Evolutionary conservation across 2,329 filamentous ascomycete species (phyloP).

Genomic region (Chrysoporthe austroafricana): DNA sequence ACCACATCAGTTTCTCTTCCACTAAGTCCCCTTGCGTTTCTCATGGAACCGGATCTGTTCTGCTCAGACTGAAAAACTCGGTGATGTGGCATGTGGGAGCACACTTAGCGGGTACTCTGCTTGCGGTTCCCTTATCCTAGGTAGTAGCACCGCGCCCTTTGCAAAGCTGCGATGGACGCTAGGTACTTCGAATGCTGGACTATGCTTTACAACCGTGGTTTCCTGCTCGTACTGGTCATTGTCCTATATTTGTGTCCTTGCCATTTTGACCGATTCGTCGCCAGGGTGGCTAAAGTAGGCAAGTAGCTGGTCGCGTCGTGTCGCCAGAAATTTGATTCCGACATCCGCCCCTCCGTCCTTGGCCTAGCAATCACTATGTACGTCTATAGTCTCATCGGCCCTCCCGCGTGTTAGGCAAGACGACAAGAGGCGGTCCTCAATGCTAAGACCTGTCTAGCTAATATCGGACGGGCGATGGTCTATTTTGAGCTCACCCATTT

Average conservation of each 20-base stretch:
- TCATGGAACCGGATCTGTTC: not conserved
- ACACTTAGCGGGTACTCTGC: not conserved
- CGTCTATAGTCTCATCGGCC: too few relatives aligned
- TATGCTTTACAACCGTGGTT: conserved; percentile 11
- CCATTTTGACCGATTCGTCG: not conserved
- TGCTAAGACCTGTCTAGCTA: too few relatives aligned
- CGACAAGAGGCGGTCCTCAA: too few relatives aligned
- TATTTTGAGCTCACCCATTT: too few relatives aligned
- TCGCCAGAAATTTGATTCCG: not conserved
- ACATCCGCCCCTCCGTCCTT: not conserved
- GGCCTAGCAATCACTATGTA: too few relatives aligned
- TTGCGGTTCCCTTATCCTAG: conserved; percentile 6
- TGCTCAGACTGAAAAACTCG: not conserved
- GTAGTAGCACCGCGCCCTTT: not conserved
- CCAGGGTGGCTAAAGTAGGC: not conserved
- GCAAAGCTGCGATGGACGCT: conserved; percentile 12
- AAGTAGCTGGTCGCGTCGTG: not conserved
- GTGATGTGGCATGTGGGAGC: not conserved
- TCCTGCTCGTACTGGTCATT: not conserved
- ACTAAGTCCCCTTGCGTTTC: not conserved
- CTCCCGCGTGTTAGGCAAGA: too few relatives aligned
- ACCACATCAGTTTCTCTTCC: not conserved
- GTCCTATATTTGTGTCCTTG: not conserved
- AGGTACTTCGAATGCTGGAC: conserved; percentile 14
- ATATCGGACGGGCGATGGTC: too few relatives aligned